Evolutionary conservation across 805 yeast species (phyloP), one percentile per base, ranked within the genome.

Genomic region (Yueomyces sp.): DNA sequence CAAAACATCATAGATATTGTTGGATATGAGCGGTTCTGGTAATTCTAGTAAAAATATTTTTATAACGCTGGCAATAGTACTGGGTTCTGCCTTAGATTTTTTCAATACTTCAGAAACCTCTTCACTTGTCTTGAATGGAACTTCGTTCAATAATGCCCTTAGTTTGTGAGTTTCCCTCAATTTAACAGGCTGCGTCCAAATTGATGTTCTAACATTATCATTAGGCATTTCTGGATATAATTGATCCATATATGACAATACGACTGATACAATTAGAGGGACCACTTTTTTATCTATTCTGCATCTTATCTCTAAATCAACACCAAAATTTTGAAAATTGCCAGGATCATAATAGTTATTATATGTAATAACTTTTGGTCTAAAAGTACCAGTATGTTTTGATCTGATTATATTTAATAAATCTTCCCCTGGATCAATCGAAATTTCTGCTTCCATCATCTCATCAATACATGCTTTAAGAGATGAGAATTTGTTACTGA

Each of bases 271-370:
- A 9, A 85, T 59, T 6, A 73, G 49, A 2, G 95, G 95, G 9
- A 85, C 92, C 3, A 76, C 75, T 50, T 76, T 80, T 48, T 76
- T 71, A 54, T 85, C 95, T 42, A 77, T 68, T 38, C 88, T 69
- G 42, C 87, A 75, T 43, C 85, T 73, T 28, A 79, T 73, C 44
- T 78, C 82, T 40, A 85, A 62, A 48, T 80, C 88, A 40, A 83
- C 81, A 9, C 95, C 95, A 64, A 85, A 85, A 6, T 80, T 79
- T 57, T 83, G 90, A 40, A 60, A 64, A 39, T 78, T 72, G 40
- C 77, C 75, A 4, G 84, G 73, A 49, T 79, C 76, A 60, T 83
- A 83, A 63, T 85, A 85, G 58, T 83, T 84, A 55, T 85, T 94
- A 60, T 85, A 85, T 12, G 82, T 69, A 0, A 74, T 67, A 6